A percentile compares a stretch with the other conserved stretches of the same genome.
Evolutionary conservation across 305 asterid species (phyloP).

Genomic region (Ilex paraguariensis): DNA sequence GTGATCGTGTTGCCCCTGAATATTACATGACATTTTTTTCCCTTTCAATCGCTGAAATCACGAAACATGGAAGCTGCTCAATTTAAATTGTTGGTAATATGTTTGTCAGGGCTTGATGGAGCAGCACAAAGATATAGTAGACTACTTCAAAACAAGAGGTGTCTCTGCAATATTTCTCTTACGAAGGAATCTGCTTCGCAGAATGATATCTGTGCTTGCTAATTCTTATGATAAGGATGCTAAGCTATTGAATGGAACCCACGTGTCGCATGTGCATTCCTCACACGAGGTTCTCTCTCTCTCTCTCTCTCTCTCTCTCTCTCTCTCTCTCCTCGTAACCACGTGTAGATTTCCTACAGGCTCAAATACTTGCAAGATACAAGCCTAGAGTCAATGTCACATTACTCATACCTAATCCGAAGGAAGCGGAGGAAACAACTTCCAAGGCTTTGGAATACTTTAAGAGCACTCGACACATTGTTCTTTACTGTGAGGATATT

Average conservation of each 20-base stretch:
- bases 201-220: conserved; percentile 74
- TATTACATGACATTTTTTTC: not conserved
- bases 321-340: not conserved
- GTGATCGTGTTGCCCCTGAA: not conserved
- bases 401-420: conserved; percentile 35
- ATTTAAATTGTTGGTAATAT: too few species aligned
- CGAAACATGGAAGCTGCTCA: too few species aligned
- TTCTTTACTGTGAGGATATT: conserved; percentile 67
- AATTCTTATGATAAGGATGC: conserved; percentile 63
- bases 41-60: too few species aligned
- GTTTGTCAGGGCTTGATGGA: conserved; percentile 60
- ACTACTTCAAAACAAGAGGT: conserved; percentile 56
- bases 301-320: not conserved
- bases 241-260: conserved; percentile 69
- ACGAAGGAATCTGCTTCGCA: conserved; percentile 63
- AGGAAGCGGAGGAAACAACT: conserved; percentile 25
- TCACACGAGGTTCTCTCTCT: conserved; percentile 48
- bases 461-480: conserved; percentile 56
- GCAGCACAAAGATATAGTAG: conserved; percentile 46
- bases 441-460: conserved; percentile 50
- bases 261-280: conserved; percentile 83
- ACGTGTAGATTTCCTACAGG: conserved; percentile 30
- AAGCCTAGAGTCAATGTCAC: conserved; percentile 52
- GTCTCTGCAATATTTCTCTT: conserved; percentile 66
- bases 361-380: conserved; percentile 57